A percentile compares a stretch with the other conserved stretches of the same genome.
phyloP scores from a whole-genome alignment of 176 grass and related monocot genomes.

The Musa troglodytarum region DNA sequence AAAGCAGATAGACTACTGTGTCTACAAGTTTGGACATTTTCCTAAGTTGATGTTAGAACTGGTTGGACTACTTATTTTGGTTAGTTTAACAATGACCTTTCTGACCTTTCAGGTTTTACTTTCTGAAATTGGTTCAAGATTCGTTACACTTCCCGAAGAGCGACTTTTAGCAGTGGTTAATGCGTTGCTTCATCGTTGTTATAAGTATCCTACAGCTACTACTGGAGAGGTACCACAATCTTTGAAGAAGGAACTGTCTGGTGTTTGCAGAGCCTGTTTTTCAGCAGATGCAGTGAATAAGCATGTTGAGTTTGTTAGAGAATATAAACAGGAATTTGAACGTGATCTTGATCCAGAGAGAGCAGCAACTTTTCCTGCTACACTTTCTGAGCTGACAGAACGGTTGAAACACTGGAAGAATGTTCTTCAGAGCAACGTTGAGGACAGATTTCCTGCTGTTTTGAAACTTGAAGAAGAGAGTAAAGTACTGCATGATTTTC shows the following conservation, averaged over 20 bases:
- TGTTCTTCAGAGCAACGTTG: constrained; percentile 96
- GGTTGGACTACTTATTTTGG: not conserved
- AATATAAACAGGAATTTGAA: constrained; percentile 97
- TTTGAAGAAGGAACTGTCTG: constrained; percentile 92
- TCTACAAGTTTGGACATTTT: no score
- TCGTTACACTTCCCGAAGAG: constrained; percentile 97
- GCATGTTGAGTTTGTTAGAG: constrained; percentile 98
- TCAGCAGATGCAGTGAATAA: constrained; percentile 98
- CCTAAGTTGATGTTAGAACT: no score
- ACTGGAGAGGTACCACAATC: constrained; percentile 93
- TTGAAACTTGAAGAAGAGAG: constrained; percentile 98
- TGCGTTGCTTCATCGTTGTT: constrained; percentile 93
- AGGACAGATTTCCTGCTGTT: constrained; percentile 90
- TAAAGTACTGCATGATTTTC: constrained; percentile 85
- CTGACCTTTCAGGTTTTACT: constrained; percentile 60
- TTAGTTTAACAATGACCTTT: constrained; percentile 12
- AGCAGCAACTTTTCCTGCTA: constrained; percentile 84
- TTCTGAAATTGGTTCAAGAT: constrained; percentile 98
- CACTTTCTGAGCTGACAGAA: constrained; percentile 79
- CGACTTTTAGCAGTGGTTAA: constrained; percentile 95
- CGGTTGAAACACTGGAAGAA: constrained; percentile 99
- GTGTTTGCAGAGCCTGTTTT: constrained; percentile 97
- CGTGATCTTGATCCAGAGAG: constrained; percentile 95
- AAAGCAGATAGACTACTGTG: no score
- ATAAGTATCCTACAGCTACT: constrained; percentile 98